Evolutionary conservation across 1,284 basidiomycete genomes (phyloP), one percentile per base, ranked within the genome.

Genomic region (Hypsizygus ulmarius): DNA sequence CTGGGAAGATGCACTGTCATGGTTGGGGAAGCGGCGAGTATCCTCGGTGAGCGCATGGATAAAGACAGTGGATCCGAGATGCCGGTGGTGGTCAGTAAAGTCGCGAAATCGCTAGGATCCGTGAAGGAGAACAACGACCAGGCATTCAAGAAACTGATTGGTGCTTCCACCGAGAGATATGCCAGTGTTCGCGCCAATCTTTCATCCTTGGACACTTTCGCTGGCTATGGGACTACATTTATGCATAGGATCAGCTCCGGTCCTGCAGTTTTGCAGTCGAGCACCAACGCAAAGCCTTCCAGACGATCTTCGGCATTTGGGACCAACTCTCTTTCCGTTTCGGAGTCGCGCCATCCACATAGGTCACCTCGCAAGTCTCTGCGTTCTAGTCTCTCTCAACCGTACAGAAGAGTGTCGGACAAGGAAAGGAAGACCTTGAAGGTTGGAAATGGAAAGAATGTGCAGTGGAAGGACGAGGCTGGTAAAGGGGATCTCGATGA

Each of bases 381-480:
- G 43, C 81, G 86, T 12, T 77, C 82, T 10, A 87, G 80, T 52
- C 57, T 85, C 12, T 65, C 76, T n/a, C 75, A 79, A 39, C 77
- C 83, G 1, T 83, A 84, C 58, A 73, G 81, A 39, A 74, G 79
- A 45, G 72, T 73, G 12, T 79, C 81, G 0, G 81, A 84, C 52
- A 83, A 79, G 57, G 77, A 78, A 52, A 78, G 75, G 68, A 77
- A 79, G 64, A 82, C 53, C 2, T 30, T 53, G 61, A 78, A 84
- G 66, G 80, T 60, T 15, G 53, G 79, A 63, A 95, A 95, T 15
- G 53, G 79, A 63, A 95, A 95, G 66, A 86, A 81, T 45, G 89
- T 96, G 12, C 85, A 93, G 59, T 96, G 93, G 93, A 81, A 77
- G 45, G 93, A 96, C 59, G 88, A 94, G 63, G 90, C 79, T 4